phyloP scores from a whole-genome alignment of 2,329 filamentous ascomycete species.

The Camillea tinctor region DNA sequence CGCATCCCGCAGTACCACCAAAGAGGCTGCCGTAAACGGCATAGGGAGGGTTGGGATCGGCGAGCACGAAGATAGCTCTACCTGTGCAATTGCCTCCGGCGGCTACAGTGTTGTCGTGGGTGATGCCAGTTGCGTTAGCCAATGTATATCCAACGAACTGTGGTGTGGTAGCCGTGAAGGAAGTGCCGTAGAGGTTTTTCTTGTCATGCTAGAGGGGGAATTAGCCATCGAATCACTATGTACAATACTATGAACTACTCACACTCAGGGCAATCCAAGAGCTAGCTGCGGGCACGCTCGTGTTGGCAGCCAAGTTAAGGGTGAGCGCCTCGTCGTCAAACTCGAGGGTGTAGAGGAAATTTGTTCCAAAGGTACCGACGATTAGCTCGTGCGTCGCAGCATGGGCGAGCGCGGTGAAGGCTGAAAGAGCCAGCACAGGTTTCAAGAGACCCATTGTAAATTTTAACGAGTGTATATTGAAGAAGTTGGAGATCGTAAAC shows the following conservation, averaged over 20 bases:
- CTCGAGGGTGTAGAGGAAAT: slow-evolving; percentile 27
- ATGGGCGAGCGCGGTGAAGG: slow-evolving; percentile 4
- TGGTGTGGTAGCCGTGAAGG: slow-evolving; percentile 15
- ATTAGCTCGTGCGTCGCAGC: slow-evolving; percentile 27
- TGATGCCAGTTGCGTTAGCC: slow-evolving; percentile 20
- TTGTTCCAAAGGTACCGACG: slow-evolving; percentile 28
- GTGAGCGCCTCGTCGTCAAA: slow-evolving; percentile 29
- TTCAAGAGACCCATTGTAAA: neutral
- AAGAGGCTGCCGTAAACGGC: slow-evolving; percentile 27
- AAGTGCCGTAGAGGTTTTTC: slow-evolving; percentile 28
- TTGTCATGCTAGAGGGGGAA: slow-evolving; percentile 26
- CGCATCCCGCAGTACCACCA: slow-evolving; percentile 22
- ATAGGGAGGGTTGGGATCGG: slow-evolving; percentile 23
- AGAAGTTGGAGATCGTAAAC: too few species aligned
- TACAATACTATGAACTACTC: slow-evolving; percentile 6
- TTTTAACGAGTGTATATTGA: neutral
- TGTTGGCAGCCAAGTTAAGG: slow-evolving; percentile 24
- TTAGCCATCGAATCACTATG: neutral
- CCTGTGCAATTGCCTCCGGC: slow-evolving; percentile 19
- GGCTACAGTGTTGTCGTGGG: slow-evolving; percentile 10
- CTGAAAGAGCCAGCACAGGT: neutral
- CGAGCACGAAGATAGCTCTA: slow-evolving; percentile 23
- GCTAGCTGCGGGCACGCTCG: slow-evolving; percentile 12
- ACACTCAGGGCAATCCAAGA: slow-evolving; percentile 31
- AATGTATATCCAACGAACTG: slow-evolving; percentile 26